These are phyloP conservation scores for Trichomonas vaginalis DNA, from an alignment of 208 protist species.

Conservation along the genomic window DNA sequence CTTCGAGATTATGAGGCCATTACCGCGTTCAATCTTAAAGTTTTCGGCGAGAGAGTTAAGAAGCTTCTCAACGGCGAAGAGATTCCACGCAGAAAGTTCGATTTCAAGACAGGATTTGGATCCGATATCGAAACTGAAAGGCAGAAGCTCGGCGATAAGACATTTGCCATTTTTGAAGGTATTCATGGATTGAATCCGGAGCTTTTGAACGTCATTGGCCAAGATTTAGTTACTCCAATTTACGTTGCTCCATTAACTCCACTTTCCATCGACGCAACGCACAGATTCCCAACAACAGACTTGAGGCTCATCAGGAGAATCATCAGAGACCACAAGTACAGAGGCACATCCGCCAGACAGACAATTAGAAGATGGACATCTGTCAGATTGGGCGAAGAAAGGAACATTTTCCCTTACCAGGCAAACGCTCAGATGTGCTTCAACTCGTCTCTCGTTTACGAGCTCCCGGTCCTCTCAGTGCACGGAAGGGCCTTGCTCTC, in stretches of 20 bases:
- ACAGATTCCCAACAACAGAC: neutral
- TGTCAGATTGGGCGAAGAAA: neutral
- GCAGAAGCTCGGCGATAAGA: neutral
- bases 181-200: neutral
- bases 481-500: neutral
- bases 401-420: neutral
- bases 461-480: neutral
- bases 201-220: neutral
- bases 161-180: neutral
- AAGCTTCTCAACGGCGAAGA: neutral
- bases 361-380: neutral
- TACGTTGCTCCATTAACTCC: neutral
- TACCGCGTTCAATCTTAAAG: neutral
- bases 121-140: neutral
- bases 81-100: neutral
- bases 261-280: neutral
- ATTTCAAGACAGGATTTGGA: neutral
- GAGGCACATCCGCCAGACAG: neutral
- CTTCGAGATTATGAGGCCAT: neutral
- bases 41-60: neutral
- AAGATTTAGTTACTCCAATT: neutral
- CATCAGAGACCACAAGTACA: neutral
- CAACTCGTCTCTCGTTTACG: slow-evolving; percentile 7
- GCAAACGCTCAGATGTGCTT: neutral
- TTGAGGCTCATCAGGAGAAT: neutral